Percentiles rank a stretch among this genome's conserved stretches.
Evolutionary conservation across 805 yeast genomes (phyloP).

Genomic region (Candida bentonensis): DNA sequence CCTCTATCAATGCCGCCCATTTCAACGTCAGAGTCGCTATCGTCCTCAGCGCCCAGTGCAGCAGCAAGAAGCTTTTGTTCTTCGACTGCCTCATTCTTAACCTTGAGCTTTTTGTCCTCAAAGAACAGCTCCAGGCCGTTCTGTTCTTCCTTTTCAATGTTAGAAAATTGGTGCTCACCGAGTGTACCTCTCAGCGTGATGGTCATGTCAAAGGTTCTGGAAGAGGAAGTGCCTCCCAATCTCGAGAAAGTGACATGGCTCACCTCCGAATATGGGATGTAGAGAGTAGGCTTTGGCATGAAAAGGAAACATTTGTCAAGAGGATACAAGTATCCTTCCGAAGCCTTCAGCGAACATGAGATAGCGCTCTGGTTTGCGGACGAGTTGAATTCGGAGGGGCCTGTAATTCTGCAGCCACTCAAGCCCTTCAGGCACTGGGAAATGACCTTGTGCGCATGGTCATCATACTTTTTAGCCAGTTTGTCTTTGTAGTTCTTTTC

Average conservation of each 20-base stretch:
- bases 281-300: constrained; percentile 86
- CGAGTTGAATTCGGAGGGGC: constrained; percentile 72
- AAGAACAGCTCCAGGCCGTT: constrained; percentile 61
- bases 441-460: constrained; percentile 74
- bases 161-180: constrained; percentile 71
- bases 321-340: constrained; percentile 89
- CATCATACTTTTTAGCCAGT: constrained; percentile 60
- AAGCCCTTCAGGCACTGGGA: constrained; percentile 82
- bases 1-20: constrained; percentile 38
- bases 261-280: constrained; percentile 77
- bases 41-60: constrained; percentile 51
- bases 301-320: constrained; percentile 82
- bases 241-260: constrained; percentile 70
- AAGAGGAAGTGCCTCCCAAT: constrained; percentile 61
- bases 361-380: constrained; percentile 74
- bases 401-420: constrained; percentile 70
- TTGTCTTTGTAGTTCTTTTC: constrained; percentile 61
- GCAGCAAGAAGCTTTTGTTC: constrained; percentile 70
- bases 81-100: constrained; percentile 79
- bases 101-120: constrained; percentile 60
- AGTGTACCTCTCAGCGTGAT: constrained; percentile 51
- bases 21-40: constrained; percentile 33
- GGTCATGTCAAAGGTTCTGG: constrained; percentile 88
- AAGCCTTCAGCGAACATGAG: constrained; percentile 84
- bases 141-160: constrained; percentile 83